These are phyloP conservation scores for Candida montana DNA, from an alignment of 805 yeast species.

Conservation along the genomic window DNA sequence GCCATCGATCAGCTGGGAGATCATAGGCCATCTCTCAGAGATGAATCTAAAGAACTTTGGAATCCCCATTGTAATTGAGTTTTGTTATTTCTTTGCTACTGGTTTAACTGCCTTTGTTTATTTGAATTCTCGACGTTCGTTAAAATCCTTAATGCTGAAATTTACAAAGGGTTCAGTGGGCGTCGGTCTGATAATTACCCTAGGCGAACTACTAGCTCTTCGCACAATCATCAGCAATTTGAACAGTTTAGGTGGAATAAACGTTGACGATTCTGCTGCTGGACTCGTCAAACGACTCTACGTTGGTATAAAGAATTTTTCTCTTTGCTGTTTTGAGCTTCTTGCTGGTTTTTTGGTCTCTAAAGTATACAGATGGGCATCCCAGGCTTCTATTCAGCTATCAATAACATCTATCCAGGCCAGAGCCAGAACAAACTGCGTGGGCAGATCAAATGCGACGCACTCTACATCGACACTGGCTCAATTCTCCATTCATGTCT, in stretches of 20 bases:
- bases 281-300: no score
- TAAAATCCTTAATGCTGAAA: conserved; percentile 4
- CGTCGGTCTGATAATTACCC: background rate
- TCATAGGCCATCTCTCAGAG: conserved; percentile 98
- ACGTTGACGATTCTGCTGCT: no score
- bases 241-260: no score
- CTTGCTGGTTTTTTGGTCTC: no score
- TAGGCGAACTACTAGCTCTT: no score
- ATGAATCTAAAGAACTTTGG: conserved; percentile 96
- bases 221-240: no score
- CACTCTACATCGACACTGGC: conserved; percentile 89
- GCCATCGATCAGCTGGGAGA: conserved; percentile 78
- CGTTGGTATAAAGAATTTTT: no score
- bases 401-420: background rate
- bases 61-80: conserved; percentile 58
- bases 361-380: no score
- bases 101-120: background rate
- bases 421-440: background rate
- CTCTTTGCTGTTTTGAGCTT: no score
- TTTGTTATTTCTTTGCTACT: background rate
- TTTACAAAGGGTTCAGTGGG: conserved; percentile 10
- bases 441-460: conserved; percentile 50
- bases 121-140: background rate
- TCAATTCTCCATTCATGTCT: conserved; percentile 88
- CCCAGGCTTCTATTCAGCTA: no score